Percentiles rank a stretch among this genome's conserved stretches.
These are phyloP conservation scores for Fusarium guadeloupense DNA, from an alignment of 2,329 filamentous ascomycete species.

Conservation along the genomic window DNA sequence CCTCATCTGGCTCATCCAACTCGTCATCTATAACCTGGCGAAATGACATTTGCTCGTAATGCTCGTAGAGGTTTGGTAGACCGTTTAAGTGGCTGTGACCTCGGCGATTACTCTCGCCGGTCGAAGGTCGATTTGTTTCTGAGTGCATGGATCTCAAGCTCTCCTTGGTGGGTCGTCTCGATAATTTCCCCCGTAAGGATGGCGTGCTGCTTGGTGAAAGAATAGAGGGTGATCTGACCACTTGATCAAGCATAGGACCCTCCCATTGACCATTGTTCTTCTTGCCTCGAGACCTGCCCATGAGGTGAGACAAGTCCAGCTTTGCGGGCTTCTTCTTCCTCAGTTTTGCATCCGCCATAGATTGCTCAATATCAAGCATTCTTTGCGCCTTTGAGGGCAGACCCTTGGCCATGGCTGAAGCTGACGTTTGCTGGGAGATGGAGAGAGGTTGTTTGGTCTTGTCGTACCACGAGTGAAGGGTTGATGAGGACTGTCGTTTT, in stretches of 20 bases:
- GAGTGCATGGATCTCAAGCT: constrained; percentile 42
- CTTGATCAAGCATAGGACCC: constrained; percentile 48
- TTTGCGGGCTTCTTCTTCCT: constrained; percentile 57
- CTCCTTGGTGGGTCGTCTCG: constrained; percentile 51
- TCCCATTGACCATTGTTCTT: constrained; percentile 47
- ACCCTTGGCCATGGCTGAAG: constrained; percentile 66
- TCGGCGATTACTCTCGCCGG: constrained; percentile 41
- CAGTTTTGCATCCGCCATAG: constrained; percentile 34
- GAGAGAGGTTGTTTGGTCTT: constrained; percentile 63
- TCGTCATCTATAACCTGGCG: constrained; percentile 51
- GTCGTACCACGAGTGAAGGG: constrained; percentile 67
- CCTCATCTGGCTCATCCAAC: constrained; percentile 13
- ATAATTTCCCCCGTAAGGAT: constrained; percentile 43
- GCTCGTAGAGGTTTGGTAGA: constrained; percentile 63
- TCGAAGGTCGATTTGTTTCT: constrained; percentile 37
- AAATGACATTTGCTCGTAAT: constrained; percentile 67
- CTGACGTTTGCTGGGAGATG: constrained; percentile 68
- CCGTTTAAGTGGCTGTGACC: constrained; percentile 47
- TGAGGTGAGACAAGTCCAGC: constrained; percentile 59
- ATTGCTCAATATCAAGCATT: constrained; percentile 57
- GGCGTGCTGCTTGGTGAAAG: constrained; percentile 50
- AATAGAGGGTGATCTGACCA: constrained; percentile 55
- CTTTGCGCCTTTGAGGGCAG: constrained; percentile 58
- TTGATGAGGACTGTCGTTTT: constrained; percentile 63
- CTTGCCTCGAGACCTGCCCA: constrained; percentile 47